Base-by-base conservation (phyloP, 345 rosid genomes). In the Erysimum cheiranthoides region DNA sequence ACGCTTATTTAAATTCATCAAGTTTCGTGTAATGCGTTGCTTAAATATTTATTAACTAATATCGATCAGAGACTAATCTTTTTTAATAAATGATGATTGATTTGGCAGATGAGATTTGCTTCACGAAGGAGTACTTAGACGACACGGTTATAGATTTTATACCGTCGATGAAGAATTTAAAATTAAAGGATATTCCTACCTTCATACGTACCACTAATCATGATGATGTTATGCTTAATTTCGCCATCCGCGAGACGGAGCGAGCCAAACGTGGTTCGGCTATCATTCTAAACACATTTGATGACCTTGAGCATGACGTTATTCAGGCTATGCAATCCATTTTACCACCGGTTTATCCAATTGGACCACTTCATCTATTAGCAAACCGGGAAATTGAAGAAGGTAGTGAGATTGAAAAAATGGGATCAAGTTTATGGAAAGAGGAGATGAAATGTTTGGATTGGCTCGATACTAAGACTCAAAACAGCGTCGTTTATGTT, bases 341-440 rank as follows among this genome's bases (percentile, higher is more conserved):
- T 10, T 61, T 79, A 61, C 87, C 87, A 2, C 85, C 86, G 1
- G 74, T 88, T 11, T 78, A 73, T 49, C 5, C 85, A 4, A 51
- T 86, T 14, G 93, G 93, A 2, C 86, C 86, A n/a, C 78, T 87
- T 5, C 80, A 84, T 7, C 83, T 83, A 18, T 74, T 71, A 10
- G 25, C 42, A 34, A 79, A 83, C 14, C 78, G 62, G 4, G 46
- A 59, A 45, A 50, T 59, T 3, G 50, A 77, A 5, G 47, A 67
- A 11, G 58, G 79, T 7, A 8, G 14, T 11, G 63, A 78, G 1
- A 13, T 77, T 5, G 81, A 50, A 58, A 43, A 25, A 9, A 61
- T 87, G 18, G 81, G 78, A 6, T 84, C 88, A 0, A 86, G 66
- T 74, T 68, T 89, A 3, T 89, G 93, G 93, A 84, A 73, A 54